Base-by-base conservation (phyloP, 192 early-diverging fungal species). In the Lunasporangiospora selenospora region DNA sequence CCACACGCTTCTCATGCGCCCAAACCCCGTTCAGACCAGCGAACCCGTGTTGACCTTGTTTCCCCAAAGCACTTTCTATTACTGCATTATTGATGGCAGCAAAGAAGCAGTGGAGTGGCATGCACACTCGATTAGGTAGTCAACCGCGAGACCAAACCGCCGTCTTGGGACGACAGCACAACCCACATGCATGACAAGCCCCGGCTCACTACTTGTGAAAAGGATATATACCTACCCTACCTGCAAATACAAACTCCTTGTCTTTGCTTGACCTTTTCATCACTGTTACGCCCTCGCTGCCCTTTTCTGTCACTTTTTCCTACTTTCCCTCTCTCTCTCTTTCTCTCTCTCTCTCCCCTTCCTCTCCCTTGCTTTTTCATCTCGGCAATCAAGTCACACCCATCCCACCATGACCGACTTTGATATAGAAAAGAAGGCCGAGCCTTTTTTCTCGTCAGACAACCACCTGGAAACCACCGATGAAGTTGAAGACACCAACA, bases 211-310 rank as follows among this genome's bases (percentile, higher is more conserved):
- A n/a, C n/a, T n/a, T n/a, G n/a, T n/a, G n/a, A n/a, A n/a, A n/a
- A n/a, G n/a, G n/a, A n/a, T n/a, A n/a, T n/a, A n/a, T n/a, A 29
- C 19, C 26, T 31, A 8, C 10, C 30, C 19, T 50, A 15, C 5
- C 30, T 21, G 15, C 26, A 10, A 26, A 24, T 13, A 27, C 46
- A 15, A n/a, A 9, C 30, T 36, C 27, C 16, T 31, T 19, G 30
- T 50, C 30, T 50, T 50, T 50, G 23, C 21, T 47, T 50, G 15
- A 15, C 30, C 26, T 32, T 50, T 31, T 50, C 32, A 43, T 43
- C 41, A 6, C 16, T 50, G n/a, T n/a, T n/a, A n/a, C n/a, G n/a
- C n/a, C n/a, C n/a, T 50, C 48, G 18, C 30, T 32, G 30, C 48
- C 27, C 16, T 50, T 29, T 30, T 10, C 32, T 19, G 6, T 50